Evolutionary conservation across 441 rosid species (phyloP), one percentile per base, ranked within the genome.

Genomic region (Lepidium campestre): DNA sequence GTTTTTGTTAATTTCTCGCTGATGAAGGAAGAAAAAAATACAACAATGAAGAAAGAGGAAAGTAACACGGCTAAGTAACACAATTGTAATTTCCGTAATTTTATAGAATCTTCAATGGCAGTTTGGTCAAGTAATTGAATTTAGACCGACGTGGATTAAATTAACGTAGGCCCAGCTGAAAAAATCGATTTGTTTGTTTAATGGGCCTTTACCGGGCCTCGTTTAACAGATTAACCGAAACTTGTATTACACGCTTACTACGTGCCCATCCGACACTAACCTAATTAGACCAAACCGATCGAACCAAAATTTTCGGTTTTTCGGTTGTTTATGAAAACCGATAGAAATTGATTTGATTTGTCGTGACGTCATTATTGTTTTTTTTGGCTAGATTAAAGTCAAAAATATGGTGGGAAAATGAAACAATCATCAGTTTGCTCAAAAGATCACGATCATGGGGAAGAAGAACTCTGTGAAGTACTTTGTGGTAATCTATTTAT

Each of bases 61-160:
- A 54, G 72, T 72, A 55, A 56, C 14, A 54, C 59, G 12, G 70
- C 75, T 73, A 73, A 70, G 78, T 2, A 54, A 62, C 39, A 12
- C 1, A 14, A 18, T 40, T 23, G 31, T 11, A 14, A 0, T 40
- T 14, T 29, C 25, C 65, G 37, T 37, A 59, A 39, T 29, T 32
- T 42, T 7, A 29, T 7, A 29, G 34, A 29, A 29, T 29, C 12
- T 14, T 15, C 11, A n/a, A 61, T 29, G 57, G 32, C 8, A n/a
- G 32, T 47, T 47, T 5, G 4, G 72, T 56, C 63, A 34, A n/a
- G 2, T 10, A 1, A 6, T 2, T 2, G 4, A 60, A 6, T 10
- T 60, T 41, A 7, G 9, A 39, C 60, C 50, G 49, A 27, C 69
- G 39, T 50, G 25, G 36, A 41, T 40, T 5, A 20, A 34, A 7